These are phyloP conservation scores for Haematococcus sp. DNA, from an alignment of 139 green algal species.

Conservation along the genomic window DNA sequence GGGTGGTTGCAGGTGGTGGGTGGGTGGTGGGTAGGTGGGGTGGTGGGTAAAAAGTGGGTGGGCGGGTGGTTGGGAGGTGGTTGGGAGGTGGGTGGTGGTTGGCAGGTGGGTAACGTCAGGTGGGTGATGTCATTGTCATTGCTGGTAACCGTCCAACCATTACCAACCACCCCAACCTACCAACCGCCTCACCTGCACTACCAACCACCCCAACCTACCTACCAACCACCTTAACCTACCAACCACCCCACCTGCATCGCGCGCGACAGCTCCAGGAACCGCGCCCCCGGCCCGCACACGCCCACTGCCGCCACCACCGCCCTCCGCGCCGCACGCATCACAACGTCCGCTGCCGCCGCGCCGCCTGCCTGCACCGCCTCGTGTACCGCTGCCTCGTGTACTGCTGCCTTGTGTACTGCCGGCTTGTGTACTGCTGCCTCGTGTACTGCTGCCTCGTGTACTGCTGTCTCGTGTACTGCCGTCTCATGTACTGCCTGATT, in stretches of 20 bases:
- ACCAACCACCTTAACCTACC: too few relatives aligned
- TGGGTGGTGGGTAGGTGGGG: too few relatives aligned
- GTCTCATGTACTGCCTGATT: neutral
- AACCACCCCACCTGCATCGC: slow-evolving; percentile 40
- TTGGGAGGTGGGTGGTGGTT: too few relatives aligned
- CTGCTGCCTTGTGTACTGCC: neutral
- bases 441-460: neutral
- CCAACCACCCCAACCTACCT: too few relatives aligned
- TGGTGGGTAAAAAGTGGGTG: too few relatives aligned
- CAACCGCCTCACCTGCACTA: too few relatives aligned
- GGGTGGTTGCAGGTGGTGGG: too few relatives aligned
- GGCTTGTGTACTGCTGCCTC: neutral
- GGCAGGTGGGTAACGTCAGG: too few relatives aligned
- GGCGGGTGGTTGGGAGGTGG: too few relatives aligned
- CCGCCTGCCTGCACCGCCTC: slow-evolving; percentile 1
- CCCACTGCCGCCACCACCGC: slow-evolving; percentile 66
- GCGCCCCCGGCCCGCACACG: slow-evolving; percentile 68
- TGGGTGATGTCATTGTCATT: too few relatives aligned
- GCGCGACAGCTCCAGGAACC: slow-evolving; percentile 66
- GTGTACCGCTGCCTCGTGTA: neutral
- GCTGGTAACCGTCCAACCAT: too few relatives aligned
- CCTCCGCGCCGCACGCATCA: slow-evolving; percentile 51
- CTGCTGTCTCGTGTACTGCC: neutral
- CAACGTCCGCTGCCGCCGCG: slow-evolving; percentile 56
- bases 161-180: too few relatives aligned